Conservation (phyloP, 768 basidiomycete genomes). For the Auriscalpium vulgare region DNA sequence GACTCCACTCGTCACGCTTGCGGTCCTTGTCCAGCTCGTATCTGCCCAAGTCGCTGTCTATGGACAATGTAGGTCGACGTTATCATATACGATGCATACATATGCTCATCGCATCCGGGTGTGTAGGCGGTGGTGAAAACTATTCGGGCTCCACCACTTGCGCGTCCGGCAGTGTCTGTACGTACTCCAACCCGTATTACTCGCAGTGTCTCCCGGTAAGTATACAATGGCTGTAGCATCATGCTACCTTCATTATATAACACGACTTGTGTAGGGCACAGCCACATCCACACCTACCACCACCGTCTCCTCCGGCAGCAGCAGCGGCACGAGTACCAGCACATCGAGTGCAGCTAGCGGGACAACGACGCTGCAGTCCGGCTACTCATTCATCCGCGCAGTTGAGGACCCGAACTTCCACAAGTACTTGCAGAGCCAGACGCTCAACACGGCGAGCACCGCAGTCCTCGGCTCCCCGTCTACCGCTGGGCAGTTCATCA, state of each 20-base stretch:
- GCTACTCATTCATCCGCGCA: slow-evolving; percentile 50
- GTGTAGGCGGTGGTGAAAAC: background rate
- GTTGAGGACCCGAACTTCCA: slow-evolving; percentile 54
- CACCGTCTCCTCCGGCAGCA: slow-evolving; percentile 13
- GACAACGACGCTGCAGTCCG: slow-evolving; percentile 36
- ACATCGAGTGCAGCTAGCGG: slow-evolving; percentile 19
- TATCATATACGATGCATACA: too few species aligned
- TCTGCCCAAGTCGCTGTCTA: too few species aligned
- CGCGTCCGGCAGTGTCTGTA: slow-evolving; percentile 39
- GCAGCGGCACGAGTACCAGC: slow-evolving; percentile 15
- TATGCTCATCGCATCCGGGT: background rate
- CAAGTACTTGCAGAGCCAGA: slow-evolving; percentile 50
- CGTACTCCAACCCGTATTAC: slow-evolving; percentile 37
- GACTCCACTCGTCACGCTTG: too few species aligned
- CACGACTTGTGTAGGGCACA: slow-evolving; percentile 4
- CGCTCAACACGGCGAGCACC: slow-evolving; percentile 30
- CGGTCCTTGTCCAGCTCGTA: too few species aligned
- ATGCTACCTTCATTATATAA: too few species aligned
- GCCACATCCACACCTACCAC: slow-evolving; percentile 15
- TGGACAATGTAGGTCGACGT: too few species aligned
- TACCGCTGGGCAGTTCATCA: slow-evolving; percentile 50
- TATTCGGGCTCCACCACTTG: slow-evolving; percentile 39
- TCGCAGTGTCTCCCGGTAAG: slow-evolving; percentile 44
- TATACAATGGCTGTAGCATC: too few species aligned
- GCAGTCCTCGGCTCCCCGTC: slow-evolving; percentile 46